Evolutionary conservation across 257 asterid genomes (phyloP), one percentile per base, ranked within the genome.

Genomic region (Jacaranda mimosifolia): DNA sequence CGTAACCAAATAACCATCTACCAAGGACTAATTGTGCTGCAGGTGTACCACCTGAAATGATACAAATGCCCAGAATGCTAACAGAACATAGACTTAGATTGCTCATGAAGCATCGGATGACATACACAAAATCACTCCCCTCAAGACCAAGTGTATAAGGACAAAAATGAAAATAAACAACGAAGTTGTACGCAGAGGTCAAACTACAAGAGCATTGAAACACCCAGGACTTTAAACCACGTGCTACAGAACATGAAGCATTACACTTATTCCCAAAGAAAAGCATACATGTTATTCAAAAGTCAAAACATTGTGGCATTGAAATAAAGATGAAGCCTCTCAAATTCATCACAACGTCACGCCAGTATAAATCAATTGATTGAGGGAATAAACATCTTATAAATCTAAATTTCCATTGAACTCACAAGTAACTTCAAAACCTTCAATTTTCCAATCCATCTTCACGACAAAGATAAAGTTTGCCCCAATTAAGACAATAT

Each of bases 1-100:
- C n/a, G n/a, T n/a, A n/a, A n/a, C n/a, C n/a, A n/a, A n/a, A n/a
- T n/a, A n/a, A n/a, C n/a, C n/a, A 21, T 1, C 76, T 40, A 53
- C 11, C 51, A n/a, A 55, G 52, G 17, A 55, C 21, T 36, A 17
- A 70, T 4, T 10, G 56, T 11, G 76, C 5, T 38, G 53, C 32
- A 55, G 7, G 17, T 17, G 19, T 65, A n/a, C 35, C 51, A 40
- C 52, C 17, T 15, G 32, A 15, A 38, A 38, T 63, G 12, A 36
- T 13, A 36, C 42, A 13, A 10, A 59, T 60, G 32, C 6, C 1
- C 42, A 43, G 0, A 35, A 32, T 26, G 18, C 42, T 35, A 60
- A 60, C 66, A 60, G 32, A 60, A 60, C 66, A 18, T 60, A 60
- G 10, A 35, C 18, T 60, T 60, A 60, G 66, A 11, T 13, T 49